These are phyloP conservation scores for Paraurostyla sp. DNA, from an alignment of 73 alveolate genomes.

Conservation along the genomic window DNA sequence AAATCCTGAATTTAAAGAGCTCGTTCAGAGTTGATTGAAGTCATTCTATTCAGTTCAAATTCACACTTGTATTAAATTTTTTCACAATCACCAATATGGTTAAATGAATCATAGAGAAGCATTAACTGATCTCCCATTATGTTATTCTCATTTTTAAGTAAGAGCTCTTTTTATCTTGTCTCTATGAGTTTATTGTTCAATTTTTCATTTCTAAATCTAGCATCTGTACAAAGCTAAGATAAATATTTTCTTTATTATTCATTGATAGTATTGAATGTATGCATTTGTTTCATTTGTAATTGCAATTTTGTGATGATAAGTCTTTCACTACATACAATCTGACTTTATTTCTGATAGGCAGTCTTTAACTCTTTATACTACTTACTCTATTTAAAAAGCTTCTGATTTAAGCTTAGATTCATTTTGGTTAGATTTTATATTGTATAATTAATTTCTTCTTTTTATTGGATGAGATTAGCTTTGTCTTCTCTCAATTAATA, in stretches of 20 bases:
- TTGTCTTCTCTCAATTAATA: not conserved
- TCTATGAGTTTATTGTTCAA: conserved; percentile 26
- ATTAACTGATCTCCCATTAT: conserved; percentile 61
- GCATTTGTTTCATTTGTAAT: not conserved
- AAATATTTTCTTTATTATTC: not conserved
- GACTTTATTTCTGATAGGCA: not conserved
- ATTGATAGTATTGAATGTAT: not conserved
- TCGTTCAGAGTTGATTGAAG: not conserved
- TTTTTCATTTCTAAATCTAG: conserved; percentile 59
- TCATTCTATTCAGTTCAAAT: not conserved
- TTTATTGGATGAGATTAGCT: not conserved
- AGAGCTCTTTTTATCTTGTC: not conserved
- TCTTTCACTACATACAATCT: not conserved
- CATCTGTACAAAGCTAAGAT: not conserved
- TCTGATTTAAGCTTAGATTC: not conserved
- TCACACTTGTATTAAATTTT: conserved; percentile 11
- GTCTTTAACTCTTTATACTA: not conserved
- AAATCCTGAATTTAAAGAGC: not conserved
- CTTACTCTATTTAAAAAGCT: not conserved
- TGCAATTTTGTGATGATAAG: not conserved
- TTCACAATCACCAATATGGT: conserved; percentile 8
- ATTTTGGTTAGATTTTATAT: too few relatives aligned
- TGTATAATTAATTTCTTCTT: conserved; percentile 16
- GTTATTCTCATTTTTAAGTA: conserved; percentile 41
- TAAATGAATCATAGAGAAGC: conserved; percentile 39